Evolutionary conservation across 2,329 filamentous ascomycete genomes (phyloP).

Genomic region (Ascochyta lentis): DNA sequence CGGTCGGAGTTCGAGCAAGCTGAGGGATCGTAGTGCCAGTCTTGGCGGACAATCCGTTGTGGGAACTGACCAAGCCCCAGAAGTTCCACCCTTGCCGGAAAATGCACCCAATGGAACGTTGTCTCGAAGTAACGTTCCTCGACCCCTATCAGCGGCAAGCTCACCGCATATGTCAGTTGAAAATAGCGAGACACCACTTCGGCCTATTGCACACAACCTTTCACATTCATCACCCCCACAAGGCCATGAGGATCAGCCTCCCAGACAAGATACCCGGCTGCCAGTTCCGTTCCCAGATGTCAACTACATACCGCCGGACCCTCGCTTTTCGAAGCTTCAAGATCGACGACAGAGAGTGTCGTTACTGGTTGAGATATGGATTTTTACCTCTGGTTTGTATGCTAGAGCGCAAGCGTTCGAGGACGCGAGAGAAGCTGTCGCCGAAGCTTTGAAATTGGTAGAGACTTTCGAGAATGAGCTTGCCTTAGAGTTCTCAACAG

Average conservation of each 20-base stretch:
- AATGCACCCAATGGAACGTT: slow-evolving; percentile 25
- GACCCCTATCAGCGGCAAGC: slow-evolving; percentile 30
- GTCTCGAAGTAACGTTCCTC: slow-evolving; percentile 22
- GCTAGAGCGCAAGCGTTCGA: slow-evolving; percentile 79
- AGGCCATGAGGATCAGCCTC: slow-evolving; percentile 51
- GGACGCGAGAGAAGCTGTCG: slow-evolving; percentile 79
- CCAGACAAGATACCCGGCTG: slow-evolving; percentile 52
- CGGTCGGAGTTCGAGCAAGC: slow-evolving; percentile 48
- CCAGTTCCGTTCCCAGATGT: slow-evolving; percentile 49
- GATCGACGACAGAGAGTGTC: slow-evolving; percentile 63
- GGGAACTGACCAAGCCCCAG: slow-evolving; percentile 28
- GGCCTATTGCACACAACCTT: slow-evolving; percentile 51
- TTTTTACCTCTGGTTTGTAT: slow-evolving; percentile 89
- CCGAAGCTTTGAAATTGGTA: slow-evolving; percentile 81
- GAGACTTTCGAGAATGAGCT: slow-evolving; percentile 73
- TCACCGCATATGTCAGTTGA: slow-evolving; percentile 38
- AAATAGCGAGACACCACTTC: slow-evolving; percentile 46
- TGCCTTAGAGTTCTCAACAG: slow-evolving; percentile 66
- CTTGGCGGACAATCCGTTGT: slow-evolving; percentile 34
- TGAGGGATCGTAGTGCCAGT: slow-evolving; percentile 51
- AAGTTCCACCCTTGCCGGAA: slow-evolving; percentile 36
- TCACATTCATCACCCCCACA: slow-evolving; percentile 47
- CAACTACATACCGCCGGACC: slow-evolving; percentile 48
- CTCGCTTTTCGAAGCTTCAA: slow-evolving; percentile 59
- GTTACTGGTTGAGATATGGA: slow-evolving; percentile 80